phyloP scores from a whole-genome alignment of 129 eudicot genomes.

The Artemisia tridentata region DNA sequence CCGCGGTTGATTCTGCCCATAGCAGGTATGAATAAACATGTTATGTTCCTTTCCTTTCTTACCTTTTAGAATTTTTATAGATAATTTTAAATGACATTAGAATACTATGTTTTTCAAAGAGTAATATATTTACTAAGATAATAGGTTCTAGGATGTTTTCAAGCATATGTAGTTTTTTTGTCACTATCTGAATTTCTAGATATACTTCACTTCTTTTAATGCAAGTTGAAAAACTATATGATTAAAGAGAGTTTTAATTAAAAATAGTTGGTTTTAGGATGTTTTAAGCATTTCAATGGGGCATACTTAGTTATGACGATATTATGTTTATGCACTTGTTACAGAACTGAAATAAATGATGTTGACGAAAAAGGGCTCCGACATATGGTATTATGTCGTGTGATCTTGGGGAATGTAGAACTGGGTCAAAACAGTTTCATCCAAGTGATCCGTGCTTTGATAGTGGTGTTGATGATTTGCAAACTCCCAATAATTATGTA shows the following conservation, averaged over 20 bases:
- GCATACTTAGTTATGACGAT: background rate
- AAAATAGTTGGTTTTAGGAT: too few relatives aligned
- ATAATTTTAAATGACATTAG: too few relatives aligned
- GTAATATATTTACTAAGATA: too few relatives aligned
- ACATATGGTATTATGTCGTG: slow-evolving; percentile 82
- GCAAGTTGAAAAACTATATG: too few relatives aligned
- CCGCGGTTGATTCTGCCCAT: slow-evolving; percentile 62
- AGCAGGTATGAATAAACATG: slow-evolving; percentile 44
- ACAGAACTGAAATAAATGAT: slow-evolving; percentile 64
- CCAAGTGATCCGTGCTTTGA: slow-evolving; percentile 64
- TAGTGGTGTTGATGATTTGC: slow-evolving; percentile 80
- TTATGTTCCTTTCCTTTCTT: background rate
- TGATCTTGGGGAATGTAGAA: slow-evolving; percentile 91
- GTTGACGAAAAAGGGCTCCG: slow-evolving; percentile 89
- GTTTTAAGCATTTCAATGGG: too few relatives aligned
- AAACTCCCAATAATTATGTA: slow-evolving; percentile 62
- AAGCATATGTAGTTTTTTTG: too few relatives aligned
- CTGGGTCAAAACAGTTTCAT: slow-evolving; percentile 72
- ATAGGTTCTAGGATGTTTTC: too few relatives aligned
- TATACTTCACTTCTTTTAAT: too few relatives aligned
- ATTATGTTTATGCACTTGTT: background rate
- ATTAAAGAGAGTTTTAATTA: too few relatives aligned
- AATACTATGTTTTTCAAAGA: too few relatives aligned
- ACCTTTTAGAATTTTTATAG: background rate
- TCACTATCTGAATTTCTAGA: too few relatives aligned